These are phyloP conservation scores for Iris pallida DNA, from an alignment of 116 monocot genomes.

Conservation along the genomic window DNA sequence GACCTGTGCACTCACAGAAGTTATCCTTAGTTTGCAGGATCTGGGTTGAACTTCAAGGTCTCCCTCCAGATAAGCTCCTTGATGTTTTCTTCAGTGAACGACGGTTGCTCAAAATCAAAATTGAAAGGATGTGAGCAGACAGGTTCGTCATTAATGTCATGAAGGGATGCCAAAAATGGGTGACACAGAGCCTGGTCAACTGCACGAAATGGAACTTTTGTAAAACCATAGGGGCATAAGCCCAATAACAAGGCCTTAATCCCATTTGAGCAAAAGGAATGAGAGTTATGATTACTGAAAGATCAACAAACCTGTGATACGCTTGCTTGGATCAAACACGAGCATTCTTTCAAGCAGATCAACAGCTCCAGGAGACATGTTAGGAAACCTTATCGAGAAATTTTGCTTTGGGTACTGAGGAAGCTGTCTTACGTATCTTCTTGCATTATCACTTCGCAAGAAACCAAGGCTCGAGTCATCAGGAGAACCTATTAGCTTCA, in stretches of 20 bases:
- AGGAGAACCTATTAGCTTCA: constrained; percentile 71
- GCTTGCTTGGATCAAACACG: constrained; percentile 75
- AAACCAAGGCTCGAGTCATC: constrained; percentile 72
- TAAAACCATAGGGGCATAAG: neutral
- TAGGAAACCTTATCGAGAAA: constrained; percentile 47
- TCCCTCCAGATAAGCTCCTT: constrained; percentile 77
- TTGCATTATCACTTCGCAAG: constrained; percentile 59
- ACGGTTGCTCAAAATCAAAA: constrained; percentile 85
- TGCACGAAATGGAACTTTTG: constrained; percentile 19
- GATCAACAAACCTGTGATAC: constrained; percentile 50
- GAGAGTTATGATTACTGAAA: neutral
- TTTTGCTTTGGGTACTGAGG: constrained; percentile 50
- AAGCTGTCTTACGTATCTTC: constrained; percentile 60
- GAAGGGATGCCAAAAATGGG: constrained; percentile 73
- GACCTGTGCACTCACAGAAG: too few relatives aligned
- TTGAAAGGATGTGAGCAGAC: constrained; percentile 50
- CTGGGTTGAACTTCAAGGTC: constrained; percentile 63
- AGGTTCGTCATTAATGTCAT: constrained; percentile 79
- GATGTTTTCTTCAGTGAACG: constrained; percentile 70
- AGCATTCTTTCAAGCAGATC: constrained; percentile 74
- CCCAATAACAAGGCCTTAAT: neutral
- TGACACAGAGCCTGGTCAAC: constrained; percentile 80
- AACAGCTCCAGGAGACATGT: constrained; percentile 48
- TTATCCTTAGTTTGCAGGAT: constrained; percentile 23
- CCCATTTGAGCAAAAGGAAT: neutral